Percentiles rank a stretch among this genome's conserved stretches.
Evolutionary conservation across 2,329 filamentous ascomycete genomes (phyloP).

Genomic region (Chaetomiaceae sp.): DNA sequence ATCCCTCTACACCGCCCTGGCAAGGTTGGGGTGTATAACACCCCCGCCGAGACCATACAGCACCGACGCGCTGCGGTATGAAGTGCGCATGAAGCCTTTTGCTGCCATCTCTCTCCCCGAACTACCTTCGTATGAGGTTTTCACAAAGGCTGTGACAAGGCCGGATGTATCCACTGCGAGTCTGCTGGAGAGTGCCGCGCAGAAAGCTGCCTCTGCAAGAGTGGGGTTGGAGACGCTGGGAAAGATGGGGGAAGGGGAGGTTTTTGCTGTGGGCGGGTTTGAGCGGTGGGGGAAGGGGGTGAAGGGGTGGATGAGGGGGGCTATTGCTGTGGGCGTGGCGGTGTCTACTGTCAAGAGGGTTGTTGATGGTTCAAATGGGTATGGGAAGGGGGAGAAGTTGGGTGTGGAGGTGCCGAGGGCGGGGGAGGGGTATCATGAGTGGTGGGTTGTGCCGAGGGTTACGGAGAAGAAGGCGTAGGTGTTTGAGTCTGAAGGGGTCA

Average conservation of each 20-base stretch:
- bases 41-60: constrained; percentile 57
- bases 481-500: not conserved
- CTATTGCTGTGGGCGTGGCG: constrained; percentile 64
- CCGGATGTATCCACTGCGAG: constrained; percentile 35
- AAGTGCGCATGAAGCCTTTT: constrained; percentile 85
- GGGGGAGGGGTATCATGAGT: constrained; percentile 56
- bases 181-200: constrained; percentile 44
- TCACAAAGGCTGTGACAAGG: constrained; percentile 42
- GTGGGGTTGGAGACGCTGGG: constrained; percentile 54
- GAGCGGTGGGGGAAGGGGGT: constrained; percentile 58
- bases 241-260: constrained; percentile 47
- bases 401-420: constrained; percentile 49
- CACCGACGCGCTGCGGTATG: constrained; percentile 65
- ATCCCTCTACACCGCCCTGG: constrained; percentile 62
- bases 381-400: constrained; percentile 23
- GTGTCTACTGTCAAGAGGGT: constrained; percentile 57
- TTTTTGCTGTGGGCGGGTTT: constrained; percentile 54
- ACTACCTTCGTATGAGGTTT: constrained; percentile 61
- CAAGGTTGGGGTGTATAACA: constrained; percentile 53
- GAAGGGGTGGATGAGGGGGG: constrained; percentile 62
- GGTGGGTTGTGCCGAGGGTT: constrained; percentile 60
- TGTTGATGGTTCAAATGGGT: constrained; percentile 35
- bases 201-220: constrained; percentile 44
- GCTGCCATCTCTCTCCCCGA: constrained; percentile 62
- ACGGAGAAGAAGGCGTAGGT: constrained; percentile 5